Conservation (phyloP, 1,284 basidiomycete species). For the Mycena sp. region DNA sequence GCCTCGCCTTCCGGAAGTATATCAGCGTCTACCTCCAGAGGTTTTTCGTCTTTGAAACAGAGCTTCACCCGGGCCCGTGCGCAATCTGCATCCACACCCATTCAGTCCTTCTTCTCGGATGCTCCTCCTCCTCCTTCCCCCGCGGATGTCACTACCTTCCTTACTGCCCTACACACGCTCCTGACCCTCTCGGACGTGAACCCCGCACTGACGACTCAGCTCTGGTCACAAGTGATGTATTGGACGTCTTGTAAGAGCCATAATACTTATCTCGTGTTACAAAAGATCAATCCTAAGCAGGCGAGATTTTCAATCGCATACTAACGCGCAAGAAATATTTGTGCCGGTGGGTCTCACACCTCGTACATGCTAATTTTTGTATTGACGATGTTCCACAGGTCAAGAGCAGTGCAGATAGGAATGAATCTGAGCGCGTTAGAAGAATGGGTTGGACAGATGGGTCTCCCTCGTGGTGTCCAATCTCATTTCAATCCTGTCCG, state of each 20-base stretch:
- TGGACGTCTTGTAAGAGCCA: constrained; percentile 81
- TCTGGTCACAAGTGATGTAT: constrained; percentile 96
- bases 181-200: constrained; percentile 92
- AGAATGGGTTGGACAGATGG: constrained; percentile 90
- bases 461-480: constrained; percentile 82
- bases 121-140: constrained; percentile 61
- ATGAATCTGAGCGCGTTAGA: constrained; percentile 90
- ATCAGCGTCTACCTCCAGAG: constrained; percentile 56
- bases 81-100: constrained; percentile 53
- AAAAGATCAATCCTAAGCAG: constrained; percentile 48
- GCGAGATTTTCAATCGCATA: constrained; percentile 95
- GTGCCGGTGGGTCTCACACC: constrained; percentile 77
- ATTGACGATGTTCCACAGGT: constrained; percentile 50
- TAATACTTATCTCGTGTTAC: neutral
- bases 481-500: constrained; percentile 87
- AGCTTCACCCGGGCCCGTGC: constrained; percentile 63
- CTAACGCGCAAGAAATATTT: constrained; percentile 92
- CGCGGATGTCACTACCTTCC: constrained; percentile 78
- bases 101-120: constrained; percentile 64
- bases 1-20: constrained; percentile 55
- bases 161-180: constrained; percentile 90
- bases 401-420: constrained; percentile 89
- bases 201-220: constrained; percentile 88
- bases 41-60: constrained; percentile 72
- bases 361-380: constrained; percentile 1